phyloP scores from a whole-genome alignment of 1,284 basidiomycete genomes.

The Anthracocystis walkeri region DNA sequence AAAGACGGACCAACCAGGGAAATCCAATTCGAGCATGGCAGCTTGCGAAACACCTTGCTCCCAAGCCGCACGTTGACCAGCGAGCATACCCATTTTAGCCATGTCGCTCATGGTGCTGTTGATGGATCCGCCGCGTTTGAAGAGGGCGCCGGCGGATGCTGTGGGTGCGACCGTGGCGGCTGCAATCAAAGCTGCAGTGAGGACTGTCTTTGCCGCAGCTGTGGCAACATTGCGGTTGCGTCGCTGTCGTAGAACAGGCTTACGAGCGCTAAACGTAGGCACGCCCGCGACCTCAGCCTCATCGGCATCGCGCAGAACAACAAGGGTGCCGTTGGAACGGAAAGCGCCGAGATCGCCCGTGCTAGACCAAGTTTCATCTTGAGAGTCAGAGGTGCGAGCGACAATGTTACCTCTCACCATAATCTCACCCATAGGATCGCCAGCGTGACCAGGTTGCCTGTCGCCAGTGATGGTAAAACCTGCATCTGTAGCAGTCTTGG shows the following conservation, averaged over 20 bases:
- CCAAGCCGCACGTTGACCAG: conserved; percentile 63
- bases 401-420: conserved; percentile 55
- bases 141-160: conserved; percentile 11
- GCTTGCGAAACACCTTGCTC: conserved; percentile 65
- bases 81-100: conserved; percentile 55
- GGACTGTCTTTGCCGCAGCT: conserved; percentile 16
- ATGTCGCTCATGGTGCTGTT: conserved; percentile 59
- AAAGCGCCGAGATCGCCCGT: conserved; percentile 61
- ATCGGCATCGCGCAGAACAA: conserved; percentile 51
- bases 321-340: conserved; percentile 66
- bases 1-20: conserved; percentile 59
- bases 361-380: conserved; percentile 39
- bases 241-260: conserved; percentile 35
- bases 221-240: conserved; percentile 17
- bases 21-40: conserved; percentile 63
- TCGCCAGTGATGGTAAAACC: conserved; percentile 42
- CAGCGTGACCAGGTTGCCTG: conserved; percentile 21
- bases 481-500: conserved; percentile 23
- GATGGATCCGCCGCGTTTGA: conserved; percentile 29
- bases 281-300: conserved; percentile 32
- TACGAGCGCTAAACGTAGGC: conserved; percentile 35
- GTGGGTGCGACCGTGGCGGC: conserved; percentile 13
- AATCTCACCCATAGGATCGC: conserved; percentile 61
- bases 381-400: conserved; percentile 7
- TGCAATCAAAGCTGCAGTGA: conserved; percentile 17